These are phyloP conservation scores for Pyricularia sp. DNA, from an alignment of 2,329 filamentous ascomycete genomes.

Conservation along the genomic window DNA sequence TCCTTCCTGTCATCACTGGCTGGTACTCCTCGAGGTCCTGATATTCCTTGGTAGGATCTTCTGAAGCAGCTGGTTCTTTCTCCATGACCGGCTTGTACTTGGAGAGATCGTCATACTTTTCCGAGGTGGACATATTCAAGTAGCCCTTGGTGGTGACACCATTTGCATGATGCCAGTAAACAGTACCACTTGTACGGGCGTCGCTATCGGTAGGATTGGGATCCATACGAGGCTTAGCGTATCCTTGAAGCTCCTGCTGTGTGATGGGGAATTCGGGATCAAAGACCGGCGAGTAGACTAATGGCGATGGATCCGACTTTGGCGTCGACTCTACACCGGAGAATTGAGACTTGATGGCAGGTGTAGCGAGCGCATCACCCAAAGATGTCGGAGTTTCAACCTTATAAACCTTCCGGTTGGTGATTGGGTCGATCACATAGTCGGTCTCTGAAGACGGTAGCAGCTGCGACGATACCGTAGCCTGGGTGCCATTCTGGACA, in stretches of 20 bases:
- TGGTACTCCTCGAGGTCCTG: slow-evolving; percentile 7
- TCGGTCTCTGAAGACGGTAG: slow-evolving; percentile 12
- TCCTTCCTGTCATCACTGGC: slow-evolving; percentile 3
- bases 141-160: slow-evolving; percentile 6
- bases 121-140: not conserved
- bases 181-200: not conserved
- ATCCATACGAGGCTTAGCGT: slow-evolving; percentile 9
- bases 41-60: slow-evolving; percentile 2
- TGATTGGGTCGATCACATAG: slow-evolving; percentile 44
- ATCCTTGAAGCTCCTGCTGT: not conserved
- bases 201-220: not conserved
- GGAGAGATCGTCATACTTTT: slow-evolving; percentile 14
- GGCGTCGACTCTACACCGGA: slow-evolving; percentile 11
- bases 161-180: not conserved
- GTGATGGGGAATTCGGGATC: not conserved
- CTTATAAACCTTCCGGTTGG: slow-evolving; percentile 36
- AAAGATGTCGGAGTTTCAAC: slow-evolving; percentile 8
- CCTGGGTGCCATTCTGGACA: not conserved
- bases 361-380: slow-evolving; percentile 12
- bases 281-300: not conserved
- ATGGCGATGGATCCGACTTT: slow-evolving; percentile 1
- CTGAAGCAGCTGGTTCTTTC: not conserved
- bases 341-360: slow-evolving; percentile 16
- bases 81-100: slow-evolving; percentile 23
- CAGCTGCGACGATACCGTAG: not conserved